Evolutionary conservation across 331 rosid genomes (phyloP).

Genomic region (Stylosanthes scabra): DNA sequence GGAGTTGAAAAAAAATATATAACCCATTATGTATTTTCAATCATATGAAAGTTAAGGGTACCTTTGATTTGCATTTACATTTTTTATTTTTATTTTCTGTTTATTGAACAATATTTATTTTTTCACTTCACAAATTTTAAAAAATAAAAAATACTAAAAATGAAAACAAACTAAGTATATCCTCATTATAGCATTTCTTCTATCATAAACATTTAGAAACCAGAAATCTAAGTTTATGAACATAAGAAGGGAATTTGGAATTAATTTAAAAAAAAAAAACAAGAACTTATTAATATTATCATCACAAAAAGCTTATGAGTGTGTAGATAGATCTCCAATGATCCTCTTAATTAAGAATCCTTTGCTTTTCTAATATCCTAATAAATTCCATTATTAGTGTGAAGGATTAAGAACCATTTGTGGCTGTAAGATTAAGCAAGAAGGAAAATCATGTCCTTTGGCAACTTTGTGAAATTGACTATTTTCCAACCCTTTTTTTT

Average conservation of each 20-base stretch:
- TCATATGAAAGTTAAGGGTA: too few relatives aligned
- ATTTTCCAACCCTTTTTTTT: not conserved
- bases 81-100: too few relatives aligned
- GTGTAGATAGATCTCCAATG: not conserved
- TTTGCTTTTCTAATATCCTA: not conserved
- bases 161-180: too few relatives aligned
- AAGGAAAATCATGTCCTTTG: slow-evolving; percentile 1
- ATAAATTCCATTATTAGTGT: not conserved
- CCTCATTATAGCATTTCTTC: too few relatives aligned
- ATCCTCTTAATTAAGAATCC: not conserved
- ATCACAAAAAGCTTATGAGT: not conserved
- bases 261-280: not conserved
- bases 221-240: too few relatives aligned
- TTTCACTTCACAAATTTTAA: too few relatives aligned
- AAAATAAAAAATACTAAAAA: too few relatives aligned
- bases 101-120: too few relatives aligned
- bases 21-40: too few relatives aligned
- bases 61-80: too few relatives aligned
- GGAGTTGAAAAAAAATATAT: not conserved
- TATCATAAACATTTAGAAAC: too few relatives aligned
- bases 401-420: not conserved
- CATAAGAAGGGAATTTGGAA: not conserved
- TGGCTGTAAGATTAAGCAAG: not conserved
- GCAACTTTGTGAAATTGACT: not conserved
- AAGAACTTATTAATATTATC: not conserved